phyloP scores from a whole-genome alignment of 1,284 basidiomycete genomes.

The Sporisorium iseilematis-ciliati region DNA sequence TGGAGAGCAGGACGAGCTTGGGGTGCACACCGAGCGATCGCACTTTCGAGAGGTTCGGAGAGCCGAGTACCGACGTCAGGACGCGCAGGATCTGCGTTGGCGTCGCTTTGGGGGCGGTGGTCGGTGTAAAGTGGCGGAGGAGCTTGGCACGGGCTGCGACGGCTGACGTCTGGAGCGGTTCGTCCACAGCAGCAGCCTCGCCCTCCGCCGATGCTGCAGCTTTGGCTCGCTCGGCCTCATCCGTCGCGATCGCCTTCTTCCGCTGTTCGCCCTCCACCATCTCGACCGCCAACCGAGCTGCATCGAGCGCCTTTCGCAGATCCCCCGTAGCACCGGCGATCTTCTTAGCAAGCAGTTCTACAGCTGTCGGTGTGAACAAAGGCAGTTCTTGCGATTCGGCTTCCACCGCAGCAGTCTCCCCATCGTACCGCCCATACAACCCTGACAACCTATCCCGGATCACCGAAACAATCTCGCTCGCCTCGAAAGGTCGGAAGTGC shows the following conservation, averaged over 20 bases:
- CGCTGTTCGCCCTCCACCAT: conserved; percentile 65
- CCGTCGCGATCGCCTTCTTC: conserved; percentile 37
- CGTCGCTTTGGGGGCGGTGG: conserved; percentile 59
- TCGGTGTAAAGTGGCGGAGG: conserved; percentile 50
- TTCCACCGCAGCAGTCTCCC: conserved; percentile 1
- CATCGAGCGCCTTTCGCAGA: conserved; percentile 70
- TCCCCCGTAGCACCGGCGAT: conserved; percentile 71
- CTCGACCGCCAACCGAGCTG: conserved; percentile 69
- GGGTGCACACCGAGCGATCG: conserved; percentile 63
- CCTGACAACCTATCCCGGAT: conserved; percentile 67
- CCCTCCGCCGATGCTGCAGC: conserved; percentile 1
- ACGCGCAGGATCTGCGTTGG: conserved; percentile 67
- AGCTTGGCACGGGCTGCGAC: conserved; percentile 26
- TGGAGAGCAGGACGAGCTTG: conserved; percentile 63
- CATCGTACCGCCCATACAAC: conserved; percentile 56
- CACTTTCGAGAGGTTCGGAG: conserved; percentile 60
- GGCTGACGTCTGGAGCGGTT: conserved; percentile 7
- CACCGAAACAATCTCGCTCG: conserved; percentile 69
- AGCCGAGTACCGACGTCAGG: conserved; percentile 63
- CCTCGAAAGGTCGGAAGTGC: conserved; percentile 70
- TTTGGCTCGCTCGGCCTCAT: conserved; percentile 25
- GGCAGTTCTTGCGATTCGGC: conserved; percentile 38
- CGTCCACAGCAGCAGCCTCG: conserved; percentile 1
- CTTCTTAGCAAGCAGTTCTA: conserved; percentile 70
- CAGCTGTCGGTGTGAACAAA: conserved; percentile 68